Evolutionary conservation across 2,329 filamentous ascomycete species (phyloP), one percentile per base, ranked within the genome.

Genomic region (Alternaria sp.): DNA sequence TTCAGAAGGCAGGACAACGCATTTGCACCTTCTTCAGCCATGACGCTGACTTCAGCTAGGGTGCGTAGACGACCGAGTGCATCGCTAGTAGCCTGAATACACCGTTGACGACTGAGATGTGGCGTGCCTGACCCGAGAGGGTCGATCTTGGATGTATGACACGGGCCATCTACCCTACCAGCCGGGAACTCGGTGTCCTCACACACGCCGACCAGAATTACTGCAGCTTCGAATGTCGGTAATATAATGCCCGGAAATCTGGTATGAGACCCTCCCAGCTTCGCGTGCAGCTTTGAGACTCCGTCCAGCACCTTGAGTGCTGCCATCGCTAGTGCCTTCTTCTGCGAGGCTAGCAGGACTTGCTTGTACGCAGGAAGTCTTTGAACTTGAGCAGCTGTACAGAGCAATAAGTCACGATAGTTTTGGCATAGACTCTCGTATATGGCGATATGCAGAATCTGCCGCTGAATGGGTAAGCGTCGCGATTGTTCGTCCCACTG

Each of bases 381-480:
- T 40, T 40, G 36, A 17, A 11, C 9, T 40, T 40, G 36, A 40
- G 15, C 15, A n/a, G 15, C 15, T 40, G 15, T n/a, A 40, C 36
- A 40, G 15, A 40, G 9, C 15, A 40, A 17, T 17, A 40, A 40
- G 36, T 11, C 36, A 40, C 36, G 36, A 17, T 40, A 40, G 36
- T 40, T 40, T 17, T 40, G 36, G 36, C 36, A 40, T 11, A 40
- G 15, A 40, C 36, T 40, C 10, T 26, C 25, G 26, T 10, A 50
- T 13, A 46, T 13, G 23, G 44, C 44, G 6, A 46, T 23, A n/a
- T 46, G 62, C 21, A 67, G 44, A 15, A 65, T 58, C 50, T 67
- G 50, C 28, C 62, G 30, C 51, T 67, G 61, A 4, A 64, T 17
- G 23, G 62, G 58, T 56, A 67, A 51, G 30, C 32, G 59, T 36